Evolutionary conservation across 768 basidiomycete genomes (phyloP).

Genomic region (Pulveroboletus sp.): DNA sequence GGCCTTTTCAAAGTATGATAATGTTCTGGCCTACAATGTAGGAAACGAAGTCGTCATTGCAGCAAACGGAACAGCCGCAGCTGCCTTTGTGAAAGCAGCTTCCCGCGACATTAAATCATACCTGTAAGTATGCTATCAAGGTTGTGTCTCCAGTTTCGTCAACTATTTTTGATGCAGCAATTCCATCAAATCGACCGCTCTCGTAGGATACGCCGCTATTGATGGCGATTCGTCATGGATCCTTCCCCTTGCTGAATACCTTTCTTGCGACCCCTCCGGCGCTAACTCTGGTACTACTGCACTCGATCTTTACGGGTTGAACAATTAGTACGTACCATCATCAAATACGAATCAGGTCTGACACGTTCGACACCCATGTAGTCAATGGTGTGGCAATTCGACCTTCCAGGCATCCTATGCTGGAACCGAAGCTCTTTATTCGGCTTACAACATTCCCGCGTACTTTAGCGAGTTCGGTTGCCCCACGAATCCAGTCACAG

Average conservation of each 20-base stretch:
- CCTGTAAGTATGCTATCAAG: slow-evolving; percentile 47
- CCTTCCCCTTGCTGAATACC: slow-evolving; percentile 68
- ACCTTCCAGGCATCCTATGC: slow-evolving; percentile 58
- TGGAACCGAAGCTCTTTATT: slow-evolving; percentile 50
- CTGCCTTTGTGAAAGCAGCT: slow-evolving; percentile 86
- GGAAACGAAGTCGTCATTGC: slow-evolving; percentile 79
- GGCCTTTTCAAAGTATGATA: slow-evolving; percentile 81
- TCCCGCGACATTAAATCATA: slow-evolving; percentile 87
- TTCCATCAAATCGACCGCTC: slow-evolving; percentile 58
- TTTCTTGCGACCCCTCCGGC: slow-evolving; percentile 67
- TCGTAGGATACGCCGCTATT: slow-evolving; percentile 86
- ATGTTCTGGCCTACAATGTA: slow-evolving; percentile 85
- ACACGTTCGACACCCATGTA: slow-evolving; percentile 29
- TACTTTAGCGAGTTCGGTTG: slow-evolving; percentile 93
- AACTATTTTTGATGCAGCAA: slow-evolving; percentile 36
- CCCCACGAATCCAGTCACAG: slow-evolving; percentile 57
- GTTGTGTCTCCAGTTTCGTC: neutral
- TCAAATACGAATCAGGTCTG: neutral
- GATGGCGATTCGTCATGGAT: slow-evolving; percentile 67
- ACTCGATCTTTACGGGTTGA: slow-evolving; percentile 86
- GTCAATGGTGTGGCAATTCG: slow-evolving; percentile 80
- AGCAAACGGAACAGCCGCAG: slow-evolving; percentile 53
- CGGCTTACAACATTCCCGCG: slow-evolving; percentile 70
- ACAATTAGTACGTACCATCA: slow-evolving; percentile 65
- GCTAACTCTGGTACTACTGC: slow-evolving; percentile 54